phyloP scores from a whole-genome alignment of 164 flowering plant genomes.

The Berberis thunbergii region DNA sequence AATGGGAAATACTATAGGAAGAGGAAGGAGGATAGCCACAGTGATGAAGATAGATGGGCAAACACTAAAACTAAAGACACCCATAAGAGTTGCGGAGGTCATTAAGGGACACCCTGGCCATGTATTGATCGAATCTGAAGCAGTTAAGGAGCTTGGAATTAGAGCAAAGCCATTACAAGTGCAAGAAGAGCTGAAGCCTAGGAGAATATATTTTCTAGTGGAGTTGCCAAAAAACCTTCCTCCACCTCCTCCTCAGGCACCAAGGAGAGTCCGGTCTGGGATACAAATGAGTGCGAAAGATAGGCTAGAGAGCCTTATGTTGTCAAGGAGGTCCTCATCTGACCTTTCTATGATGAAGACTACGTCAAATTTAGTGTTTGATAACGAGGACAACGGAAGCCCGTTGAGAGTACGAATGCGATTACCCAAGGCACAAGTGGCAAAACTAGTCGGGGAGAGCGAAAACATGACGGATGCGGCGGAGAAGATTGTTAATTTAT shows the following conservation, averaged over 20 bases:
- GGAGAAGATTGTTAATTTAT: slow-evolving; percentile 55
- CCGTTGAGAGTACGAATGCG: slow-evolving; percentile 30
- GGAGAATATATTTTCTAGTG: slow-evolving; percentile 39
- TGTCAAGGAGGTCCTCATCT: slow-evolving; percentile 33
- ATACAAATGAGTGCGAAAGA: slow-evolving; percentile 49
- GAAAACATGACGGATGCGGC: slow-evolving; percentile 54
- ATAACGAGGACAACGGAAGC: slow-evolving; percentile 7
- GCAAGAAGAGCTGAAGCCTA: slow-evolving; percentile 31
- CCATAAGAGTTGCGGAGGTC: slow-evolving; percentile 27
- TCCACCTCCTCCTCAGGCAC: slow-evolving; percentile 13
- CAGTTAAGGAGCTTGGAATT: slow-evolving; percentile 40
- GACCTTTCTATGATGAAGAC: slow-evolving; percentile 24
- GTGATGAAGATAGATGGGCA: slow-evolving; percentile 52
- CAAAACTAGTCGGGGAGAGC: slow-evolving; percentile 49
- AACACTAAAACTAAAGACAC: slow-evolving; percentile 38
- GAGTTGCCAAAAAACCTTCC: slow-evolving; percentile 24
- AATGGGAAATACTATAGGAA: slow-evolving; percentile 5
- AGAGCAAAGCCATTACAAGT: slow-evolving; percentile 43
- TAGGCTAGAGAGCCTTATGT: slow-evolving; percentile 43
- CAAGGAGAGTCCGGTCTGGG: slow-evolving; percentile 33
- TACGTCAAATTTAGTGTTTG: background rate
- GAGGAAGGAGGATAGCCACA: slow-evolving; percentile 32
- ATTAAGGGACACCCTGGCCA: slow-evolving; percentile 37
- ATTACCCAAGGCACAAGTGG: slow-evolving; percentile 65
- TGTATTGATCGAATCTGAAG: slow-evolving; percentile 39